Base-by-base conservation (phyloP, 306 rosid species). In the Albizia julibrissin region DNA sequence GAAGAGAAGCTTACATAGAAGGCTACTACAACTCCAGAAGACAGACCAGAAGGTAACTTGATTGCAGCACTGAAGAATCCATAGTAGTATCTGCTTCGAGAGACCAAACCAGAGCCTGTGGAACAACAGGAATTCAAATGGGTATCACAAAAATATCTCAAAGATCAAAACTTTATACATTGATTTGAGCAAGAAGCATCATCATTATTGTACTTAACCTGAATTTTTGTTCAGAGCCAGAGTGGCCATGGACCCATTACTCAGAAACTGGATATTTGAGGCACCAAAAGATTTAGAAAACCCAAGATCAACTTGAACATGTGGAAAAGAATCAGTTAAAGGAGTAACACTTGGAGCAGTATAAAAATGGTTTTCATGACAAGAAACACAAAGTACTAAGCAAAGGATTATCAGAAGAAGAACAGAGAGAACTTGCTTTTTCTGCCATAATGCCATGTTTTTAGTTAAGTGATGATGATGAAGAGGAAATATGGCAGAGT, bases 61-160 rank as follows among this genome's bases (percentile, higher is more conserved):
- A 95, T 89, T 44, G 99, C 91, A 74, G 98, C 99, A 85, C 93
- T 95, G 89, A 95, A 95, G 91, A 95, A 95, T 85, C 99, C 98
- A 74, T 89, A 95, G 52, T 79, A 82, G 84, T 86, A 95, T 72
- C 85, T 89, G 73, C 73, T 83, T 40, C 81, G 76, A 0, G 99
- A 95, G 56, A 82, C 87, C 83, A 95, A 77, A 77, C 99, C 99
- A 68, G 98, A 89, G 50, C 99, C 98, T 95, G 79, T 29, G 67
- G 9, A 52, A 39, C 1, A 47, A 69, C 1, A 77, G 3, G 12
- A 11, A 52, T 9, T 43, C 21, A 43, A 34, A 73, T 37, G 24
- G 50, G 80, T 54, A 29, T 46, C 33, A 69, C 14, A 65, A 14
- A 40, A 3, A 44, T 4, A 15, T 39, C 12, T 37, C 26, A 12